A percentile compares a stretch with the other conserved stretches of the same genome.
Evolutionary conservation across 805 yeast species (phyloP).

Genomic region (Candida maesae): DNA sequence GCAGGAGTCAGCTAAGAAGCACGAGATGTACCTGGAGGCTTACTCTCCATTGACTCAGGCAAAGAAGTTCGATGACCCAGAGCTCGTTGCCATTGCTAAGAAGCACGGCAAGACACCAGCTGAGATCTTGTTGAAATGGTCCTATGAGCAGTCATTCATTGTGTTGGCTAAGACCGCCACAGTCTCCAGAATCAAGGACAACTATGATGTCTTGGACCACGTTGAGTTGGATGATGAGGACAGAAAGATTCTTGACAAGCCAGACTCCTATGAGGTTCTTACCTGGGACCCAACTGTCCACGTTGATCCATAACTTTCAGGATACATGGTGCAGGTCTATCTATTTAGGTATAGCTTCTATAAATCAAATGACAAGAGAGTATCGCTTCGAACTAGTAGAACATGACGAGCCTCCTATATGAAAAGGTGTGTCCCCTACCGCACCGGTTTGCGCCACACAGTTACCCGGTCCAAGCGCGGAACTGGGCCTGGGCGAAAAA

Average conservation of each 20-base stretch:
- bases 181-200: slow-evolving; percentile 46
- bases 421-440: no score
- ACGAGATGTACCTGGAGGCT: slow-evolving; percentile 61
- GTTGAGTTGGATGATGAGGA: slow-evolving; percentile 42
- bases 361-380: no score
- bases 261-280: slow-evolving; percentile 23
- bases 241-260: slow-evolving; percentile 40
- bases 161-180: slow-evolving; percentile 67
- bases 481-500: no score
- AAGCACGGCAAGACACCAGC: slow-evolving; percentile 48
- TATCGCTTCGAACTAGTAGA: no score
- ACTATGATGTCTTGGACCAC: slow-evolving; percentile 50
- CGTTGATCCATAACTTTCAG: no score
- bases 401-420: no score
- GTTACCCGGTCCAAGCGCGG: no score
- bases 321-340: no score
- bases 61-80: slow-evolving; percentile 50
- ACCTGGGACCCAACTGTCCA: no score
- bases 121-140: slow-evolving; percentile 71
- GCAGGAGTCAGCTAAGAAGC: slow-evolving; percentile 43
- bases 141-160: slow-evolving; percentile 64
- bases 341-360: no score
- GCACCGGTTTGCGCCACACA: no score
- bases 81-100: slow-evolving; percentile 44
- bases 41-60: slow-evolving; percentile 76